Base-by-base conservation (phyloP, 306 rosid genomes). In the Rosa chinensis region DNA sequence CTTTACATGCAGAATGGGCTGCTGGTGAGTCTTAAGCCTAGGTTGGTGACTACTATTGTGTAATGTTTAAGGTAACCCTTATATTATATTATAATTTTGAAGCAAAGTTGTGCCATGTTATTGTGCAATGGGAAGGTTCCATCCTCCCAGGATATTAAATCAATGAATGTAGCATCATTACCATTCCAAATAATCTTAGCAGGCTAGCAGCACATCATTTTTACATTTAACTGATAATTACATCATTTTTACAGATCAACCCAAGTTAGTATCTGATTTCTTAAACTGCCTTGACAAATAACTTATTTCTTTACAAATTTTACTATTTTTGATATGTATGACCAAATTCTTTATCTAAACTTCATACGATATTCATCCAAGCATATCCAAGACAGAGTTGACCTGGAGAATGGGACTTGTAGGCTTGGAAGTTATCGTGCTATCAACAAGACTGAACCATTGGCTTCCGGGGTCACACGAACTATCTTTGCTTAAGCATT, bases 391-490 rank as follows among this genome's bases (percentile, higher is more conserved):
- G 62, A 72, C 59, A 3, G 83, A 66, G 42, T 72, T 14, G 4
- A 68, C 45, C 10, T 47, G 14, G 56, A 82, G n/a, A 14, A 73
- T 11, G 5, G 92, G 76, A 12, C 76, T 58, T 14, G 50, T 18
- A 2, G 72, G 10, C 40, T 28, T 52, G 23, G 89, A 72, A 53
- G 83, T 81, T 61, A 78, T 82, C 1, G 93, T 86, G 48, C 89
- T 89, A 55, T 89, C 90, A 32, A 92, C 91, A 20, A 92, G 89
- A 73, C 88, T 90, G 84, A 92, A 92, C 99, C 98, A 92, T 52
- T 95, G 99, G 86, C 89, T 91, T 40, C 47, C 87, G 0, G 98
- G 98, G 84, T 92, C 92, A 21, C 99, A 94, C 5, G 74, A 23
- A 1, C 11, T 63, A 47, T 91, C 97, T 35, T 72, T 44, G 64